Evolutionary conservation across 208 protist species (phyloP).

Genomic region (Acanthamoeba pearcei): DNA sequence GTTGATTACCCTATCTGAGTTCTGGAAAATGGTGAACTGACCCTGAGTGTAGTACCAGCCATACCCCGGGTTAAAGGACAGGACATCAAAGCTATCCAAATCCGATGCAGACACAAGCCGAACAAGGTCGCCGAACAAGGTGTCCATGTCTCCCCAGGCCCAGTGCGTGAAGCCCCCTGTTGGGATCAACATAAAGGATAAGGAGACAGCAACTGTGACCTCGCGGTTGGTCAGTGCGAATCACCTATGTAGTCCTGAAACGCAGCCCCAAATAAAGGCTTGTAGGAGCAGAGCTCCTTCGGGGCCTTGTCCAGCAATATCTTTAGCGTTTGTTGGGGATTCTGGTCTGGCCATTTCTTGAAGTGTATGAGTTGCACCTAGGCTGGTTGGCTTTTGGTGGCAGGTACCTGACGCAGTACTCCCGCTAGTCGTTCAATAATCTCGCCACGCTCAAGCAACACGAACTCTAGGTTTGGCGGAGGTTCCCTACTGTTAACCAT

Average conservation of each 20-base stretch:
- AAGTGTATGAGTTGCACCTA: not conserved
- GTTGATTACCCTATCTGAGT: not conserved
- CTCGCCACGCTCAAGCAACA: not conserved
- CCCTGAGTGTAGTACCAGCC: slow-evolving; percentile 25
- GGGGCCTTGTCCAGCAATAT: not conserved
- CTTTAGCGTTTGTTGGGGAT: not conserved
- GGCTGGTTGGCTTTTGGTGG: not conserved
- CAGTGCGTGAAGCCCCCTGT: not conserved
- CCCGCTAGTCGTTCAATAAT: not conserved
- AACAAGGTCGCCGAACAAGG: not conserved
- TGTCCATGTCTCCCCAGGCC: not conserved
- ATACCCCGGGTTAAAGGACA: not conserved
- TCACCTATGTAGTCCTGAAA: not conserved
- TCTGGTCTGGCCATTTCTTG: not conserved
- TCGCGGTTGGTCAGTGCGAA: too few relatives aligned
- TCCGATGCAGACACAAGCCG: not conserved
- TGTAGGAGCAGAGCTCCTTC: not conserved
- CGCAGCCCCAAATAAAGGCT: not conserved
- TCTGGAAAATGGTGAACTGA: not conserved
- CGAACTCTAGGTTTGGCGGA: not conserved
- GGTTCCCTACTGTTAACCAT: not conserved
- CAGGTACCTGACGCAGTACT: not conserved
- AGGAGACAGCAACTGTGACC: not conserved
- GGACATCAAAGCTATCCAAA: not conserved
- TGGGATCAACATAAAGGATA: too few relatives aligned